phyloP scores from a whole-genome alignment of 306 rosid species.

The Casuarina cunninghamiana region DNA sequence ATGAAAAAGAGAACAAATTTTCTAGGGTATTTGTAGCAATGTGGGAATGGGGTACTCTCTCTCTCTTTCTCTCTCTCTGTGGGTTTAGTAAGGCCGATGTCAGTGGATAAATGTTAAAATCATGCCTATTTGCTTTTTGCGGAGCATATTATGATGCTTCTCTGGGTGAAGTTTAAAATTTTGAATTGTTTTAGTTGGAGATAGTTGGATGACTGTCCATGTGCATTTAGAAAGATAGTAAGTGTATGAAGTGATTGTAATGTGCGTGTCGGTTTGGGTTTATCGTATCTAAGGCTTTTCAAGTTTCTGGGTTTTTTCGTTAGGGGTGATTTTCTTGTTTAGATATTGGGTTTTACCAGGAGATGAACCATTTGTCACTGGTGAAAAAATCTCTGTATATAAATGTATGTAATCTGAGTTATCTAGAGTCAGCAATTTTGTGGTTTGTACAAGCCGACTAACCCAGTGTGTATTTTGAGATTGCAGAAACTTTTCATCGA shows the following conservation, averaged over 20 bases:
- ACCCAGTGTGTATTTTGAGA: slow-evolving; percentile 10
- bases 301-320: not conserved
- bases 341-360: not conserved
- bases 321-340: not conserved
- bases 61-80: not conserved
- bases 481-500: slow-evolving; percentile 73
- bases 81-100: not conserved
- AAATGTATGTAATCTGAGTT: not conserved
- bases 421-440: not conserved
- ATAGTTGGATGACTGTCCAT: not conserved
- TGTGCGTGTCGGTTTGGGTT: not conserved
- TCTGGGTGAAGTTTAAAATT: not conserved
- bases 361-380: not conserved
- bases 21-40: not conserved
- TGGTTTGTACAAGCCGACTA: slow-evolving; percentile 1
- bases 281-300: not conserved
- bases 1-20: not conserved
- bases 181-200: not conserved
- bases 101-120: not conserved
- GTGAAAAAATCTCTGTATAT: not conserved
- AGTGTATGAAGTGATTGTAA: not conserved
- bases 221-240: not conserved
- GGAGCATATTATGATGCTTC: not conserved
- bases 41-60: not conserved
- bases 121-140: not conserved